Conservation (phyloP, 768 basidiomycete species). For the Lyophyllum semitale region DNA sequence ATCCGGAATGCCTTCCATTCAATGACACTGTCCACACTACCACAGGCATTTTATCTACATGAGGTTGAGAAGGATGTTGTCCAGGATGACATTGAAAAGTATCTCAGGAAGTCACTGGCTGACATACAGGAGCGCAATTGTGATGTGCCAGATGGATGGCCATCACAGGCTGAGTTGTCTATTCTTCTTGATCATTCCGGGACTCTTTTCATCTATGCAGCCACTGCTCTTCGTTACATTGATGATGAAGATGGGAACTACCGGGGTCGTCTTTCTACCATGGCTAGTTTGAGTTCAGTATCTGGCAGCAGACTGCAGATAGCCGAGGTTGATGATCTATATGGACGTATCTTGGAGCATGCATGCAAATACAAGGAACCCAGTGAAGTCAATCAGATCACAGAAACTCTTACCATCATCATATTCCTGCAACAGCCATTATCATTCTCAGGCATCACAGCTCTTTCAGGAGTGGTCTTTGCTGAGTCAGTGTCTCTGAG, state of each 20-base stretch:
- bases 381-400: background rate
- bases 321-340: background rate
- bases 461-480: background rate
- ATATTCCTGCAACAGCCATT: constrained; percentile 13
- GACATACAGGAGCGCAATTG: background rate
- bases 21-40: background rate
- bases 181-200: constrained; percentile 3
- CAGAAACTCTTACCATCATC: background rate
- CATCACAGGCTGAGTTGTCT: background rate
- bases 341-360: background rate
- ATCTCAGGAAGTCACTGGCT: background rate
- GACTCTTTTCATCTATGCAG: constrained; percentile 15
- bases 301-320: background rate
- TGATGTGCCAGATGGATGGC: background rate
- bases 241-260: background rate
- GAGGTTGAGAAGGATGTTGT: constrained; percentile 16
- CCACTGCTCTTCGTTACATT: constrained; percentile 15
- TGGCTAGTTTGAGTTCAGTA: background rate
- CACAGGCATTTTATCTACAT: constrained; percentile 9
- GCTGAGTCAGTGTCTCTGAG: background rate
- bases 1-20: constrained; percentile 9
- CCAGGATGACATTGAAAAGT: constrained; percentile 3
- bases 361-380: background rate
- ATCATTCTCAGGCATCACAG: constrained; percentile 6
- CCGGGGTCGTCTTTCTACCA: background rate